Conservation (phyloP, 345 rosid genomes). For the Boechera retrofracta region DNA sequence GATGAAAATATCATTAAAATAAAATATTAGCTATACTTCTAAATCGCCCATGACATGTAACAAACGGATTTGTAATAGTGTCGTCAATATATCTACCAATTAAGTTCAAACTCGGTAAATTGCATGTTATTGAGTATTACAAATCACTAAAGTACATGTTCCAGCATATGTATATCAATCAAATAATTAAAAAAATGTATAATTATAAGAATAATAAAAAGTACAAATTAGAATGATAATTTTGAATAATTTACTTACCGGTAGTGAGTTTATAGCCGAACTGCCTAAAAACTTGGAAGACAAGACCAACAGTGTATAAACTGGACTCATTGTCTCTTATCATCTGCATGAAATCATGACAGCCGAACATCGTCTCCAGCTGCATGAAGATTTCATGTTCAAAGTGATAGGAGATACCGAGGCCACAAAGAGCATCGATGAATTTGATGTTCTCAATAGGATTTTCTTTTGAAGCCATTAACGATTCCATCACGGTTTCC, state of each 20-base stretch:
- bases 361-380: background rate
- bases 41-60: too few species aligned
- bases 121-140: too few species aligned
- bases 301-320: constrained; percentile 7
- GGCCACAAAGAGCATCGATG: constrained; percentile 30
- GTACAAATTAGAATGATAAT: too few species aligned
- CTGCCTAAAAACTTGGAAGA: constrained; percentile 34
- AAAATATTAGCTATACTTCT: too few species aligned
- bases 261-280: background rate
- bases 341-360: constrained; percentile 1
- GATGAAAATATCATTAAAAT: too few species aligned
- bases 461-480: constrained; percentile 23
- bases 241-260: background rate
- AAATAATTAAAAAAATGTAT: too few species aligned
- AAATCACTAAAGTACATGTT: too few species aligned
- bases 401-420: constrained; percentile 35
- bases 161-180: too few species aligned
- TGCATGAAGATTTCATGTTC: background rate
- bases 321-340: background rate
- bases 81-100: too few species aligned
- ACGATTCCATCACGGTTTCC: background rate
- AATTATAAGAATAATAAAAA: too few species aligned
- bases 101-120: too few species aligned
- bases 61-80: too few species aligned
- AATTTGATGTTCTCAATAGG: constrained; percentile 14